Conservation (phyloP, 2,329 filamentous ascomycete genomes). For the Diplodia seriata region DNA sequence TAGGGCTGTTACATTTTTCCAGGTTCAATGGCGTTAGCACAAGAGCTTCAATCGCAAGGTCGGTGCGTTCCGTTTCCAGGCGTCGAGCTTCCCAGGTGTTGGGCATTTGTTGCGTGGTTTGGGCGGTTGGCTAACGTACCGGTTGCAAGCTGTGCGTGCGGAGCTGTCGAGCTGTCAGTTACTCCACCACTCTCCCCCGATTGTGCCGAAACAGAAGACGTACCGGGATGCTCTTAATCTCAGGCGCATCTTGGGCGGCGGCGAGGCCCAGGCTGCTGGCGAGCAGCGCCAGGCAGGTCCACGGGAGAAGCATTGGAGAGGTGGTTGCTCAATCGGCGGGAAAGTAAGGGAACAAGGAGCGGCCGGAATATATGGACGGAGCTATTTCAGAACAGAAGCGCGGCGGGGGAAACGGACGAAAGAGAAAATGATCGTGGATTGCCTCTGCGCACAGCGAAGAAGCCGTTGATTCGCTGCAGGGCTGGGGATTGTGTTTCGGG, state of each 20-base stretch:
- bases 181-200: background rate
- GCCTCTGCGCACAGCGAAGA: slow-evolving; percentile 25
- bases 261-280: slow-evolving; percentile 48
- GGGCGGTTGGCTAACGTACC: slow-evolving; percentile 60
- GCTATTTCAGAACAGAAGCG: slow-evolving; percentile 2
- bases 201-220: slow-evolving; percentile 42
- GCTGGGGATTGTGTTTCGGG: slow-evolving; percentile 3
- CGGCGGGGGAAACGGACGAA: slow-evolving; percentile 1
- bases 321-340: background rate
- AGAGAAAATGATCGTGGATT: slow-evolving; percentile 10
- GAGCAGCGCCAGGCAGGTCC: slow-evolving; percentile 48
- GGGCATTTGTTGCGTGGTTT: background rate
- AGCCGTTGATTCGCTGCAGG: slow-evolving; percentile 18
- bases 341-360: slow-evolving; percentile 29
- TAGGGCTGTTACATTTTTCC: slow-evolving; percentile 71
- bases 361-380: slow-evolving; percentile 22
- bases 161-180: slow-evolving; percentile 61
- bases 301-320: slow-evolving; percentile 46
- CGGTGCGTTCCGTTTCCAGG: background rate
- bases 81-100: background rate
- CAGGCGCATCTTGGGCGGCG: slow-evolving; percentile 44
- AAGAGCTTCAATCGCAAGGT: background rate
- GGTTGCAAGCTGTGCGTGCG: slow-evolving; percentile 83
- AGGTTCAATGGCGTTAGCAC: slow-evolving; percentile 21
- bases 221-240: slow-evolving; percentile 72